phyloP scores from a whole-genome alignment of 352 stramenopile genomes.

The Pseudoperonospora humuli region DNA sequence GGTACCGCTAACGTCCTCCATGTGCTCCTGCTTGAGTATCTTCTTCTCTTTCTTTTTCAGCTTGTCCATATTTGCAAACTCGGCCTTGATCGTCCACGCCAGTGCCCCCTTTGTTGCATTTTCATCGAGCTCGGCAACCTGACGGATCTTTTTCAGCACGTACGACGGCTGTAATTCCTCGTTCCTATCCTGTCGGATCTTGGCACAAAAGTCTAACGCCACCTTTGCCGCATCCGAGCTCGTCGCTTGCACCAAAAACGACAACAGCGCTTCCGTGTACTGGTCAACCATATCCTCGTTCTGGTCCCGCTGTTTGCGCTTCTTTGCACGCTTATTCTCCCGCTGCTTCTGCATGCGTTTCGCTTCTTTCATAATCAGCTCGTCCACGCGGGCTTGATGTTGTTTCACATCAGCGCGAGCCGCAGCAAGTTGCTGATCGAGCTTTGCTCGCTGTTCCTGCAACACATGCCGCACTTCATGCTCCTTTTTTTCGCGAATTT shows the following conservation, averaged over 20 bases:
- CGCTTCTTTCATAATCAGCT: constrained; percentile 84
- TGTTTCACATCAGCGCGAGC: constrained; percentile 67
- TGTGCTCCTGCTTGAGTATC: constrained; percentile 35
- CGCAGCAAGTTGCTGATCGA: constrained; percentile 53
- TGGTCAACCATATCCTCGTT: constrained; percentile 64
- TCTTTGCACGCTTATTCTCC: constrained; percentile 73
- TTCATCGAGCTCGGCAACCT: constrained; percentile 48
- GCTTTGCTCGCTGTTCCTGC: constrained; percentile 57
- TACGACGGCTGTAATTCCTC: constrained; percentile 52
- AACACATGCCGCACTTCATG: constrained; percentile 48
- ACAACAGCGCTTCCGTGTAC: constrained; percentile 40
- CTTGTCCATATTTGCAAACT: constrained; percentile 27
- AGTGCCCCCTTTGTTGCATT: constrained; percentile 38
- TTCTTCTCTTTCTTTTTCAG: constrained; percentile 38
- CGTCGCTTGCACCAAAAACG: constrained; percentile 48
- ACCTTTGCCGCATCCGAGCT: constrained; percentile 62
- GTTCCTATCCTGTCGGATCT: constrained; percentile 30
- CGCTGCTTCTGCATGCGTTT: constrained; percentile 80
- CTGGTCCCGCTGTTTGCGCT: constrained; percentile 63
- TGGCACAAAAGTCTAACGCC: constrained; percentile 56
- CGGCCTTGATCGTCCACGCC: constrained; percentile 45
- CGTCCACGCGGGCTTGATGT: constrained; percentile 71
- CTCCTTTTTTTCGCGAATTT: constrained; percentile 74
- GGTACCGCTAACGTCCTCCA: constrained; percentile 26
- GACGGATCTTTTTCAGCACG: constrained; percentile 64